Percentiles rank a stretch among this genome's conserved stretches.
These are phyloP conservation scores for Euphorbia peplus DNA, from an alignment of 345 rosid species.

Conservation along the genomic window DNA sequence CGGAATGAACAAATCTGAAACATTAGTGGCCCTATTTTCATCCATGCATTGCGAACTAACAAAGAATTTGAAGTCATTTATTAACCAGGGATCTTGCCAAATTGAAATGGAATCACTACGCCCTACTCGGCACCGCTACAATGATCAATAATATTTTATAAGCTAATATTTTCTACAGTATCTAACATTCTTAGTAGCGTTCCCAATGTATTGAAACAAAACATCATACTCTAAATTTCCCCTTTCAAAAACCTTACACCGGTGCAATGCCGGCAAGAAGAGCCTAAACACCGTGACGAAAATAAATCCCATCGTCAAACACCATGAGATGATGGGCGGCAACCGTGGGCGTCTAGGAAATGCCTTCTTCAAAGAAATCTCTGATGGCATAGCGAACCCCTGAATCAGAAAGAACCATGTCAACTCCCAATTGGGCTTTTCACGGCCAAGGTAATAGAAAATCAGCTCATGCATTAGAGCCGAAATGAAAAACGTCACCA, in stretches of 20 bases:
- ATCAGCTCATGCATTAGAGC: conserved; percentile 26
- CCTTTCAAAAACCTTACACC: conserved; percentile 20
- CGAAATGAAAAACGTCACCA: conserved; percentile 19
- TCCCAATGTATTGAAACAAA: neutral
- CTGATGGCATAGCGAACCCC: conserved; percentile 9
- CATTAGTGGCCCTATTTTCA: no score
- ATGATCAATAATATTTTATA: no score
- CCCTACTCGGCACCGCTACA: no score
- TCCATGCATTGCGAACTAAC: no score
- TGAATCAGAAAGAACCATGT: conserved; percentile 21
- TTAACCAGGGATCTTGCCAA: no score
- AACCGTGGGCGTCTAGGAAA: no score
- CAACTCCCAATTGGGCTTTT: conserved; percentile 12
- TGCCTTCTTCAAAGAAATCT: conserved; percentile 36
- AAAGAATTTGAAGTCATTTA: no score
- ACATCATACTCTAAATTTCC: conserved; percentile 3
- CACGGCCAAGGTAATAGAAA: conserved; percentile 17
- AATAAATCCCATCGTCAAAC: conserved; percentile 41
- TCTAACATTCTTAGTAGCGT: neutral
- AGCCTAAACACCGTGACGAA: conserved; percentile 37
- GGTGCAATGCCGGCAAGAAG: conserved; percentile 39
- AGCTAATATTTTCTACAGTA: no score
- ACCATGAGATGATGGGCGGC: conserved; percentile 23
- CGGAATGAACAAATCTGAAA: no score
- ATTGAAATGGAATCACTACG: no score